Percentiles rank a stretch among this genome's conserved stretches.
These are phyloP conservation scores for Bruguiera gymnorhiza DNA, from an alignment of 345 rosid genomes.

Conservation along the genomic window DNA sequence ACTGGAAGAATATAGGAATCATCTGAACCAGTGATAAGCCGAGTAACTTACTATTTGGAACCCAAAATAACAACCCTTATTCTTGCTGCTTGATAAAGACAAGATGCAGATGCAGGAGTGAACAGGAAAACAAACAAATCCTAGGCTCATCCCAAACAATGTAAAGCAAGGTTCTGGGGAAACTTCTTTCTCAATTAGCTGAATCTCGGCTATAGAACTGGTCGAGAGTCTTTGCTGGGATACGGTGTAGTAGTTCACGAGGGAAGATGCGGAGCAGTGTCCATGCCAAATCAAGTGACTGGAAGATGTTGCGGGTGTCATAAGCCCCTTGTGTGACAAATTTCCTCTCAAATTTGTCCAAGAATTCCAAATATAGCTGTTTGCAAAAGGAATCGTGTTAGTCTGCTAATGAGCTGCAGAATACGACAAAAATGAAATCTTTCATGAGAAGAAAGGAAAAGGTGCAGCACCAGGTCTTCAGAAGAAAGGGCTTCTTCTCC, in stretches of 20 bases:
- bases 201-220: slow-evolving; percentile 79
- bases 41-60: not conserved
- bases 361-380: slow-evolving; percentile 89
- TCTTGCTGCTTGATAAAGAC: slow-evolving; percentile 11
- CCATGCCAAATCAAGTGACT: slow-evolving; percentile 96
- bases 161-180: not conserved
- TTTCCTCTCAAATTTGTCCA: slow-evolving; percentile 63
- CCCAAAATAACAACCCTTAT: slow-evolving; percentile 19
- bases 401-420: not conserved
- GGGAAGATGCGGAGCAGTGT: slow-evolving; percentile 95
- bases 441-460: slow-evolving; percentile 10
- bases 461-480: slow-evolving; percentile 74
- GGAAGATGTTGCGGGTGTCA: slow-evolving; percentile 47
- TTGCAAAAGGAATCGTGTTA: slow-evolving; percentile 23
- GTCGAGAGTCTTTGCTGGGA: slow-evolving; percentile 93
- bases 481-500: slow-evolving; percentile 99
- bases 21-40: not conserved
- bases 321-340: slow-evolving; percentile 30
- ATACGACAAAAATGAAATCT: not conserved
- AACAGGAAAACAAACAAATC: slow-evolving; percentile 9
- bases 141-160: slow-evolving; percentile 12
- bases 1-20: not conserved
- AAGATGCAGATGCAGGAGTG: slow-evolving; percentile 1
- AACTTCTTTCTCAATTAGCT: slow-evolving; percentile 32
- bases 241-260: slow-evolving; percentile 97